A percentile compares a stretch with the other conserved stretches of the same genome.
These are phyloP conservation scores for Aureobasidium sp. DNA, from an alignment of 2,329 filamentous ascomycete genomes.

Conservation along the genomic window DNA sequence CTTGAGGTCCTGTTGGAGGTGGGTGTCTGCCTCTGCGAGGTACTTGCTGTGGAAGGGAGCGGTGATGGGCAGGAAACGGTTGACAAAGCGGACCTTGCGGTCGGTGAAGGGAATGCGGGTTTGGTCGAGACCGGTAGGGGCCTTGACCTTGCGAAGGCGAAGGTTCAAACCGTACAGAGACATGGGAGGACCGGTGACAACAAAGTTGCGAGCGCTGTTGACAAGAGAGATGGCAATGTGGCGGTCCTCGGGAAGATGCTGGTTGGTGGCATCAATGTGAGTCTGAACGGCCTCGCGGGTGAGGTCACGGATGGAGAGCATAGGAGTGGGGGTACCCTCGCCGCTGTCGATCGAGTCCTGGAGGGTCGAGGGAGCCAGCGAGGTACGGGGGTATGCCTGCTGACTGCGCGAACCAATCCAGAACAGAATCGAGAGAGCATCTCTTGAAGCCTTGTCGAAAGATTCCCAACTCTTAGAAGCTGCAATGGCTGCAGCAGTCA, in stretches of 20 bases:
- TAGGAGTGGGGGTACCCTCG: conserved; percentile 91
- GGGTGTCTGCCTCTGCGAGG: conserved; percentile 69
- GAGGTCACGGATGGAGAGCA: conserved; percentile 95
- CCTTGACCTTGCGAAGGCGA: conserved; percentile 92
- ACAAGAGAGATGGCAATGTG: conserved; percentile 93
- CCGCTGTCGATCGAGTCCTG: conserved; percentile 91
- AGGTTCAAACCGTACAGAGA: conserved; percentile 95
- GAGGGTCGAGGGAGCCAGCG: conserved; percentile 80
- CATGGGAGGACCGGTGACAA: conserved; percentile 91
- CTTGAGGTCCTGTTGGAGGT: conserved; percentile 83
- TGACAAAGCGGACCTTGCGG: conserved; percentile 92
- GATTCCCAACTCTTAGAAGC: conserved; percentile 90
- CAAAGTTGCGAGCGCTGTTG: conserved; percentile 95
- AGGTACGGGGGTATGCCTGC: conserved; percentile 93
- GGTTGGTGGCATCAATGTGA: conserved; percentile 93
- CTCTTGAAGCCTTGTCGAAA: conserved; percentile 70
- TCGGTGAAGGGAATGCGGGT: conserved; percentile 90
- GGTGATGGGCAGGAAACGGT: conserved; percentile 94
- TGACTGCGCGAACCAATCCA: conserved; percentile 98
- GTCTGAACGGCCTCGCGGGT: conserved; percentile 83
- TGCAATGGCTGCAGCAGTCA: conserved; percentile 86
- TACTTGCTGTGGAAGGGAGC: conserved; percentile 98
- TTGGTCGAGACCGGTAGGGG: conserved; percentile 93
- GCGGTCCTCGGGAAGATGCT: conserved; percentile 85
- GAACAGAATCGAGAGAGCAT: conserved; percentile 87